Evolutionary conservation across 169 alveolate genomes (phyloP).

Genomic region (Plasmodium knowlesi): DNA sequence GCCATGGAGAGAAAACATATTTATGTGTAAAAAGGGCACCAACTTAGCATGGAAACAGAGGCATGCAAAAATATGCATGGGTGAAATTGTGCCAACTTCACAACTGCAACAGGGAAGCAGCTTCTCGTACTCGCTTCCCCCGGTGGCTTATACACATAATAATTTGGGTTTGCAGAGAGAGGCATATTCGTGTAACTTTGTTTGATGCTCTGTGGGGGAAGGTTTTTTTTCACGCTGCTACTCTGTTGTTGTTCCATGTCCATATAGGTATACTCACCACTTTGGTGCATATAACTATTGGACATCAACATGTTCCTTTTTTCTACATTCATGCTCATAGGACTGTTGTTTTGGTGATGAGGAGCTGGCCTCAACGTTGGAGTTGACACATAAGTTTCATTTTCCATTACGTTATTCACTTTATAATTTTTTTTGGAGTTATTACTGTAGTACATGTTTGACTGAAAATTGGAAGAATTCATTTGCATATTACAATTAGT

Average conservation of each 20-base stretch:
- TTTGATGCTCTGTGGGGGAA: neutral
- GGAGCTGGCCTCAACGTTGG: conserved; percentile 49
- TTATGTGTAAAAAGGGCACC: too few relatives aligned
- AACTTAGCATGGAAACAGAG: neutral
- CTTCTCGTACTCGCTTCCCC: conserved; percentile 16
- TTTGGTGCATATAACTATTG: conserved; percentile 13
- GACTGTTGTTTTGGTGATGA: neutral
- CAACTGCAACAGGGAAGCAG: neutral
- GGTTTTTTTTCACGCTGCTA: neutral
- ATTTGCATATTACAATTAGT: conserved; percentile 13
- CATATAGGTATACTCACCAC: conserved; percentile 19
- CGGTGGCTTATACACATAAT: conserved; percentile 19
- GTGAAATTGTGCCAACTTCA: neutral
- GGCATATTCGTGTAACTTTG: conserved; percentile 6
- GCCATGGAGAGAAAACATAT: neutral
- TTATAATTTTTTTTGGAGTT: conserved; percentile 37
- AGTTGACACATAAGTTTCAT: neutral
- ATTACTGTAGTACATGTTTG: conserved; percentile 16
- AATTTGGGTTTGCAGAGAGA: neutral
- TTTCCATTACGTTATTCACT: conserved; percentile 13
- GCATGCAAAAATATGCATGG: neutral
- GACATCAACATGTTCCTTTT: conserved; percentile 19
- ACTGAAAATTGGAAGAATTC: conserved; percentile 15
- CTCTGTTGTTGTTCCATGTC: conserved; percentile 8
- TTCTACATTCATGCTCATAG: conserved; percentile 11